These are phyloP conservation scores for Sporopachydermia quercuum DNA, from an alignment of 805 yeast species.

Conservation along the genomic window DNA sequence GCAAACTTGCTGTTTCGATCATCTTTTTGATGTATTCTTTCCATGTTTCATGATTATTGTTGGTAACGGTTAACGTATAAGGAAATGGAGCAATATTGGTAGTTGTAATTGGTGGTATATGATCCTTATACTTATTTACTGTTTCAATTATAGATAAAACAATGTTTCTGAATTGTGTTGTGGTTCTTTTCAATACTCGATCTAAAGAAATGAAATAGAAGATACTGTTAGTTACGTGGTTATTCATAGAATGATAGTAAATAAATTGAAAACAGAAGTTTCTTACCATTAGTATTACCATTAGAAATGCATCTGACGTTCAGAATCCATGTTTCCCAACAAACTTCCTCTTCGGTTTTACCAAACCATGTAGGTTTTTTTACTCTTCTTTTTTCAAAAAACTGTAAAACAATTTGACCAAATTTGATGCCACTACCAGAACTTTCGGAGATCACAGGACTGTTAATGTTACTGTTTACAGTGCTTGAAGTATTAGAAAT, in stretches of 20 bases:
- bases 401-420: slow-evolving; percentile 24
- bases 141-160: slow-evolving; percentile 32
- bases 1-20: slow-evolving; percentile 13
- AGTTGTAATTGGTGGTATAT: slow-evolving; percentile 62
- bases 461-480: slow-evolving; percentile 1
- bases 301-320: slow-evolving; percentile 30
- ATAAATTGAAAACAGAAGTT: not conserved
- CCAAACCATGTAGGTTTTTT: slow-evolving; percentile 45
- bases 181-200: slow-evolving; percentile 13
- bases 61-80: slow-evolving; percentile 15
- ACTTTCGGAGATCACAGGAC: slow-evolving; percentile 6
- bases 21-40: slow-evolving; percentile 27
- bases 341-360: slow-evolving; percentile 25
- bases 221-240: slow-evolving; percentile 3
- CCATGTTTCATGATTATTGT: slow-evolving; percentile 12
- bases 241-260: slow-evolving; percentile 6
- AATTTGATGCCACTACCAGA: slow-evolving; percentile 15
- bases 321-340: slow-evolving; percentile 66
- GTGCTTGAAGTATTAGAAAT: slow-evolving; percentile 2
- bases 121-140: slow-evolving; percentile 44
- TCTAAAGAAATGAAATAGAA: not conserved
- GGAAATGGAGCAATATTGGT: slow-evolving; percentile 56
- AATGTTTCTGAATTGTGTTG: slow-evolving; percentile 24
- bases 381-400: slow-evolving; percentile 23
- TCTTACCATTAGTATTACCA: slow-evolving; percentile 9